Base-by-base conservation (phyloP, 345 rosid genomes). In the Ricinus communis region DNA sequence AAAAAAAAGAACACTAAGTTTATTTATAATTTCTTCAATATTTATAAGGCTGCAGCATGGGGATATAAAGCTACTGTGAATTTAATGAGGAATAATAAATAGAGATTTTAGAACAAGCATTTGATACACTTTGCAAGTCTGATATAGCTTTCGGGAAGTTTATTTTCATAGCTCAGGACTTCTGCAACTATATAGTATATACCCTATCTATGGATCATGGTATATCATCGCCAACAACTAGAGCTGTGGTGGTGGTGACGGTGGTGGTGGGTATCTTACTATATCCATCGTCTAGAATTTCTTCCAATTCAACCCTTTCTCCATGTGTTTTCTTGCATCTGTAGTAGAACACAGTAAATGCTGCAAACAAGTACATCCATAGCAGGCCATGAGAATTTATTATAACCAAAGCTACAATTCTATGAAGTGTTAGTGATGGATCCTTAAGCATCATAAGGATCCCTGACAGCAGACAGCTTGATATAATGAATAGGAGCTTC, bases 281-380 rank as follows among this genome's bases (percentile, higher is more conserved):
- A 65, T 87, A 87, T 64, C 50, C 66, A 62, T 77, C n/a, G n/a
- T n/a, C 82, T 19, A 68, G 36, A 53, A 71, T 73, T 60, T 71
- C 74, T 36, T 43, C 75, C 50, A 74, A 66, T 59, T 86, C 90
- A 66, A 78, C 75, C 50, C 82, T 86, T 66, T 85, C 86, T 46
- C 88, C 87, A 11, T 72, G 87, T 5, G 25, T 21, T 31, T 80
- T 72, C 85, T 80, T 85, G 82, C 87, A 84, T 30, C 80, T 62
- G 53, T 47, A 76, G 76, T 88, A 87, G 1, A 83, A 65, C 36
- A 88, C 75, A 3, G 93, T 85, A 64, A 74, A 88, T 4, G 72
- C 77, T 74, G 73, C 72, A 31, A 75, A 47, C 50, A 67, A 66
- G 62, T 77, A 81, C 83, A 90, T 79, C 64, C 63, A 76, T 40